Evolutionary conservation across 192 early-diverging fungal genomes (phyloP).

Genomic region (Powellomyces hirtus): DNA sequence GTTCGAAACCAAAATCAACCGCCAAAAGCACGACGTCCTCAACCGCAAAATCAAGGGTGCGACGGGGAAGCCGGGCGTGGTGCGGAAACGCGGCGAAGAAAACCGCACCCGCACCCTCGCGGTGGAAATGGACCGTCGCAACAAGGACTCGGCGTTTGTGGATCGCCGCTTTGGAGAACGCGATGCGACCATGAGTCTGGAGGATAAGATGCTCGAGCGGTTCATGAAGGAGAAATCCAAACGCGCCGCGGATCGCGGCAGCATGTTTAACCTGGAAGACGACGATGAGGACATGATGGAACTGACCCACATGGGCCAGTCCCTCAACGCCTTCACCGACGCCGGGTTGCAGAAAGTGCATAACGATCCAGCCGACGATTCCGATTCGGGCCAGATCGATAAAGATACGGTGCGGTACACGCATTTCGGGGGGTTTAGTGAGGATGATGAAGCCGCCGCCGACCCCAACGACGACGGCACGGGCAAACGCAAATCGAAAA

Average conservation of each 20-base stretch:
- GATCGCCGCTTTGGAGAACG: slow-evolving; percentile 96
- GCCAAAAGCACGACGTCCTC: slow-evolving; percentile 79
- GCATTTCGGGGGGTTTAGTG: slow-evolving; percentile 91
- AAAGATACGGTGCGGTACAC: slow-evolving; percentile 61
- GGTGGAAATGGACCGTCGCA: slow-evolving; percentile 68
- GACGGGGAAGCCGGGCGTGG: slow-evolving; percentile 74
- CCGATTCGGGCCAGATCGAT: slow-evolving; percentile 54
- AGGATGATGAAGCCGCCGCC: slow-evolving; percentile 41
- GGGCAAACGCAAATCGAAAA: slow-evolving; percentile 74
- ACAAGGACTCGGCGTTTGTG: slow-evolving; percentile 72
- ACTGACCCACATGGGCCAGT: slow-evolving; percentile 93
- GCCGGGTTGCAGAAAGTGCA: slow-evolving; percentile 60
- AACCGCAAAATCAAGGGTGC: slow-evolving; percentile 78
- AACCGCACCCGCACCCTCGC: slow-evolving; percentile 82
- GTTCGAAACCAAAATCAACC: slow-evolving; percentile 83
- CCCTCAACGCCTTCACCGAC: slow-evolving; percentile 81
- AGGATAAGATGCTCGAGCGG: slow-evolving; percentile 95
- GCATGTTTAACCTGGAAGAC: slow-evolving; percentile 81
- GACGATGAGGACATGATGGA: slow-evolving; percentile 43
- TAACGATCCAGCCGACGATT: slow-evolving; percentile 31
- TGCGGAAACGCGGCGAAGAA: slow-evolving; percentile 81
- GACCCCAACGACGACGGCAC: slow-evolving; percentile 44
- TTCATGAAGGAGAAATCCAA: slow-evolving; percentile 78
- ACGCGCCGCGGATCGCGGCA: slow-evolving; percentile 24
- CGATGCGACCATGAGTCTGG: slow-evolving; percentile 78